A percentile compares a stretch with the other conserved stretches of the same genome.
These are phyloP conservation scores for Colletotrichum lindemuthianum DNA, from an alignment of 2,329 filamentous ascomycete species.

Conservation along the genomic window DNA sequence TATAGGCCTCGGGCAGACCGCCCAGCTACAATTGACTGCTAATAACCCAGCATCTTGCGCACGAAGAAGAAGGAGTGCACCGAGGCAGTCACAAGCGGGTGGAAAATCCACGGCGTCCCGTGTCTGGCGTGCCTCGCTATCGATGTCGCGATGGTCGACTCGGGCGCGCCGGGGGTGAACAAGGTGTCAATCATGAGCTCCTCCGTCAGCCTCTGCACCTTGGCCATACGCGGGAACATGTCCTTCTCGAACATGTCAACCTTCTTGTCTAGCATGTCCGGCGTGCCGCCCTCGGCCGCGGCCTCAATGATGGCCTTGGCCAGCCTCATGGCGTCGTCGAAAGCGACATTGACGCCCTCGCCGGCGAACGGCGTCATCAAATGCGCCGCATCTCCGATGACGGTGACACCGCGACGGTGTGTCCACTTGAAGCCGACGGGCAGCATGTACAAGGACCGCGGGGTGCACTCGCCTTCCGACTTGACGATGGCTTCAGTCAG, in stretches of 20 bases:
- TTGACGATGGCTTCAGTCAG: conserved; percentile 54
- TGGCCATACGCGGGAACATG: conserved; percentile 50
- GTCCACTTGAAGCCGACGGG: conserved; percentile 61
- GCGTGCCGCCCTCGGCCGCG: conserved; percentile 36
- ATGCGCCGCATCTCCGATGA: conserved; percentile 70
- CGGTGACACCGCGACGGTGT: conserved; percentile 58
- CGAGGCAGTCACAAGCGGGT: conserved; percentile 43
- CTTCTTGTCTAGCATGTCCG: conserved; percentile 45
- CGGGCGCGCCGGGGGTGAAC: conserved; percentile 57
- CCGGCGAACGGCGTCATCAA: conserved; percentile 68
- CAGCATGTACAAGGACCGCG: conserved; percentile 62
- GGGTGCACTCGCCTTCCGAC: conserved; percentile 50
- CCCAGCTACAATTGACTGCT: background rate
- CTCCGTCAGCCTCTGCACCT: conserved; percentile 53
- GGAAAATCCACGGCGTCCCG: conserved; percentile 43
- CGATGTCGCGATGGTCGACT: conserved; percentile 51
- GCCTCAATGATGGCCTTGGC: conserved; percentile 52
- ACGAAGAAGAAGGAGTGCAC: conserved; percentile 43
- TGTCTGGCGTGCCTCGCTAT: conserved; percentile 46
- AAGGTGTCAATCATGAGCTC: conserved; percentile 59
- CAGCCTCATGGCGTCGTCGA: conserved; percentile 64
- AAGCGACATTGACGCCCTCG: conserved; percentile 67
- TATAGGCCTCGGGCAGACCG: too few species aligned
- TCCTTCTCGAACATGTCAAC: conserved; percentile 48
- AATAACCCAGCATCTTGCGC: conserved; percentile 33